These are phyloP conservation scores for Starmerella bombi DNA, from an alignment of 805 yeast species.

Conservation along the genomic window DNA sequence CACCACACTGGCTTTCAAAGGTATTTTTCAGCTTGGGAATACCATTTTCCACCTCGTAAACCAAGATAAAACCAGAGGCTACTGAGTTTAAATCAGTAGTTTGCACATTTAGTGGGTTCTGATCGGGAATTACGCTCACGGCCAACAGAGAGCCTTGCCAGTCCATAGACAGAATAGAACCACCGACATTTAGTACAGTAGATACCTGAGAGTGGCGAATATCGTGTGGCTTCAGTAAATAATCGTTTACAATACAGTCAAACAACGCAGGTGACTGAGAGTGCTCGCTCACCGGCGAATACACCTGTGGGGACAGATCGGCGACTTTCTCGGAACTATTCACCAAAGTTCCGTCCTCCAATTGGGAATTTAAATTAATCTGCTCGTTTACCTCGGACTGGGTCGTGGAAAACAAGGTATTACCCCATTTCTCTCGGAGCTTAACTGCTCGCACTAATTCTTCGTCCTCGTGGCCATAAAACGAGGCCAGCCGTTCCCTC, in stretches of 20 bases:
- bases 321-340: not conserved
- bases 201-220: constrained; percentile 1
- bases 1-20: not conserved
- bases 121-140: constrained; percentile 21
- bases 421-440: constrained; percentile 40
- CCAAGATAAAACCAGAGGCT: not conserved
- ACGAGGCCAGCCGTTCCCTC: constrained; percentile 32
- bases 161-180: constrained; percentile 4
- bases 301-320: not conserved
- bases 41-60: not conserved
- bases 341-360: not conserved
- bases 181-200: constrained; percentile 15
- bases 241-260: constrained; percentile 8
- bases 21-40: not conserved
- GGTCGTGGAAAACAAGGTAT: constrained; percentile 34
- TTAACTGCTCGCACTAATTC: constrained; percentile 33
- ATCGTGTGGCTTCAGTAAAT: constrained; percentile 6
- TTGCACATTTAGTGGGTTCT: constrained; percentile 27
- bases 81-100: not conserved
- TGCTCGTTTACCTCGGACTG: constrained; percentile 11
- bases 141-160: constrained; percentile 13
- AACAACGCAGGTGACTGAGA: not conserved
- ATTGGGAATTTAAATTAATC: not conserved
- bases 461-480: constrained; percentile 40
- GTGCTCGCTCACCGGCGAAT: not conserved